Evolutionary conservation across 345 rosid species (phyloP), one percentile per base, ranked within the genome.

Genomic region (Viola odorata): DNA sequence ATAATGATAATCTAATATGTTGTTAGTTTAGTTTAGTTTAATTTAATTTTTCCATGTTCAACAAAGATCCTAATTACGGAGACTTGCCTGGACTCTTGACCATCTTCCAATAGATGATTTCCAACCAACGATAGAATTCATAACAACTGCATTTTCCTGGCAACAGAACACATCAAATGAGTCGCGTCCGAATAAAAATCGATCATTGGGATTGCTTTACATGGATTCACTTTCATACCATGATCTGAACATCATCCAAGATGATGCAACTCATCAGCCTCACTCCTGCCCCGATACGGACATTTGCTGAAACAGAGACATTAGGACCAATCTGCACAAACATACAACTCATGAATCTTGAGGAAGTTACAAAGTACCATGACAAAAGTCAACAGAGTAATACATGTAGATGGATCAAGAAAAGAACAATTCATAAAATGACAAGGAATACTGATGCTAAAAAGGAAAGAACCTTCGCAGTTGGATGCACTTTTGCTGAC

Each of bases 11-110:
- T 23, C 2, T 23, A 23, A 23, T 23, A 23, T 23, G 32, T 23
- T 23, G 32, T 23, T 23, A 23, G 32, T 23, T 23, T 0, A 23
- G 32, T 23, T 23, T 0, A 23, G 32, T 23, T 23, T 23, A 23
- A 23, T 47, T 4, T 11, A n/a, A 1, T 47, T 12, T 9, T 53
- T 36, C 6, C 0, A 12, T 8, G 41, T 12, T 6, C 5, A 51
- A 1, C 12, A 51, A 7, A 53, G 15, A 4, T 45, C 5, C 42
- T 65, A 17, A 45, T 10, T 9, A 37, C 32, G 23, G 39, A 23
- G 39, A 77, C 89, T 78, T 82, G 73, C 97, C 98, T 91, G 98
- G 67, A 87, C 87, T 47, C 95, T 75, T 39, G 97, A 84, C 95
- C 97, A 90, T 74, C 73, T 70, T 17, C 97, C 95, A 8, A 90